Base-by-base conservation (phyloP, 192 early-diverging fungal species). In the Coemansia sp. region DNA sequence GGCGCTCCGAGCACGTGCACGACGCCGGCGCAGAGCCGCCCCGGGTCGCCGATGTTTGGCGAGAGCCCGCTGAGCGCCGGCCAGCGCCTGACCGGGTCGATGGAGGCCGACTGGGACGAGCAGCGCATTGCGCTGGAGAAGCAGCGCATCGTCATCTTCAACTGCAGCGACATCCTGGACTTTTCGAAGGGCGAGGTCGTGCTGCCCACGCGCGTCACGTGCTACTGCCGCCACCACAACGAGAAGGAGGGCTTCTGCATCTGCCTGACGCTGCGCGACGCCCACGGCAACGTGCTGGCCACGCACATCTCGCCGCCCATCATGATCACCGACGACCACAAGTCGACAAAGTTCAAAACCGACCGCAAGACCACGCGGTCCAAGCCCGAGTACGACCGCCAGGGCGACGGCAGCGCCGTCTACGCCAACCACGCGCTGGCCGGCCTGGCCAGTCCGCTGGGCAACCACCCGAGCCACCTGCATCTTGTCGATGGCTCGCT, bases 291-390 rank as follows among this genome's bases (percentile, higher is more conserved):
- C 15, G 76, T 92, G 40, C 77, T 97, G 34, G 95, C 95, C 11
- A 87, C 86, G 11, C 94, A 93, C 24, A 79, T 93, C 43, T 95
- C 95, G 22, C 91, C 95, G 6, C 94, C 96, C 10, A 97, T 98
- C 62, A 90, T 97, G 90, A 96, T 98, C 75, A 98, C 96, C 6
- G 96, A 98, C 70, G 96, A 98, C 82, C 96, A 98, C 87, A 98
- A 98, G 80, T 94, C 92, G 13, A 88, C 91, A 24, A 93, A 93
- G 72, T 71, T 83, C 43, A 89, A 88, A 71, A 77, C 73, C 9
- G 78, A 82, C 62, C 72, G 82, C 33, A 85, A 70, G 50, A 87
- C 83, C 55, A 76, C 72, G 31, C 80, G 87, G 29, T 68, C 75
- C 31, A 81, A 83, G 74, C 73, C 79, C 73, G 88, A 89, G 61